Evolutionary conservation across 169 alveolate genomes (phyloP), one percentile per base, ranked within the genome.

Genomic region (Eimeria falciformis): DNA sequence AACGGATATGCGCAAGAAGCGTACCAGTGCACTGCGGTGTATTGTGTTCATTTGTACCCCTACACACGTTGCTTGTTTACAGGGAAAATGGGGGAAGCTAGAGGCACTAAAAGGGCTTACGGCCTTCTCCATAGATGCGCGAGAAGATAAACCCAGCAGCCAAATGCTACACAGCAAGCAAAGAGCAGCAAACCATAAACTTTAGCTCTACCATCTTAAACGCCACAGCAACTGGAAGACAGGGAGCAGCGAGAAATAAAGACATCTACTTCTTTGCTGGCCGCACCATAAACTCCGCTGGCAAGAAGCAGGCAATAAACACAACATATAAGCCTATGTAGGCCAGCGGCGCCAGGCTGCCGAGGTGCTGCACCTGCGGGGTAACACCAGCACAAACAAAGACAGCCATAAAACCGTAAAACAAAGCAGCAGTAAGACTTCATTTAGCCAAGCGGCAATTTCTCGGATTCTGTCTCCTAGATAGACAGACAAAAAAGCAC

Each of bases 201-300:
- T 66, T 66, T 75, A 40, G 23, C 85, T 43, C 85, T 21, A 5
- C 65, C n/a, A 0, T 53, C n/a, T 12, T 21, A 53, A 17, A 21
- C 65, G 47, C 21, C 79, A 14, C 0, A 17, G n/a, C 9, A 25
- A 25, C 11, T 27, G 17, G 1, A 9, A 68, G 17, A 23, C 79
- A 25, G n/a, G 43, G 33, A 71, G n/a, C 55, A 40, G 56, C 25
- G n/a, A 71, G n/a, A 29, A 17, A 18, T 40, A 75, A 40, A 75
- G 37, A 40, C 58, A 43, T 43, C 62, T 33, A 69, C 53, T 33
- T 33, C 40, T 33, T 55, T 45, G 5, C 53, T 43, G 56, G 43
- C 85, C 86, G 50, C 81, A 87, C 92, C 77, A 87, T 56, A 14
- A 56, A 78, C 47, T 87, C 92, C 5, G 92, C 92, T 0, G 92